These are phyloP conservation scores for Kodamaea kakaduensis DNA, from an alignment of 805 yeast species.

Conservation along the genomic window DNA sequence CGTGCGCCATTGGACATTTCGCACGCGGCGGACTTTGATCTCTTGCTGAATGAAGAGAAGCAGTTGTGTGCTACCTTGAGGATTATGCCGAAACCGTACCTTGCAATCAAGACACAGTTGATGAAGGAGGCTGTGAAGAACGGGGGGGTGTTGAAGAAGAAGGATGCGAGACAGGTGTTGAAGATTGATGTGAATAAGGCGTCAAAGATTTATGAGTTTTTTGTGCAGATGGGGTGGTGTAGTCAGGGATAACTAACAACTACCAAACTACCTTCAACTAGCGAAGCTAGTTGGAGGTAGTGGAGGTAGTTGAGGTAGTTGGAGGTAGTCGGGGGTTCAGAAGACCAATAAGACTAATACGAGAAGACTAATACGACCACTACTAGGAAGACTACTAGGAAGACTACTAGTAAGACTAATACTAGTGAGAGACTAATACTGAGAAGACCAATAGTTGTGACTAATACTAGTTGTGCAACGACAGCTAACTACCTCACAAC, in stretches of 20 bases:
- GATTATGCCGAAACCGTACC: slow-evolving; percentile 87
- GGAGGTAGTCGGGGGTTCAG: too few species aligned
- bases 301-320: too few species aligned
- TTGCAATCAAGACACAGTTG: slow-evolving; percentile 85
- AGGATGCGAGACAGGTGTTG: slow-evolving; percentile 77
- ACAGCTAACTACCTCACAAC: too few species aligned
- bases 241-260: slow-evolving; percentile 38
- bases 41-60: slow-evolving; percentile 85
- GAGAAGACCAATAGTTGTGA: too few species aligned
- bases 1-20: slow-evolving; percentile 61
- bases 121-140: slow-evolving; percentile 83
- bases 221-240: slow-evolving; percentile 89
- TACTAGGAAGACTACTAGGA: too few species aligned
- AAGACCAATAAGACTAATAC: too few species aligned
- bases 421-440: too few species aligned
- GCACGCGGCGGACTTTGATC: slow-evolving; percentile 75
- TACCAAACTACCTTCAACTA: too few species aligned
- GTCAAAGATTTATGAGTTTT: slow-evolving; percentile 85
- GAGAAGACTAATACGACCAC: too few species aligned
- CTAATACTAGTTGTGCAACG: too few species aligned
- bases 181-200: slow-evolving; percentile 86
- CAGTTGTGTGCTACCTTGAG: slow-evolving; percentile 77
- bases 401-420: too few species aligned
- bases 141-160: slow-evolving; percentile 79
- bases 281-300: too few species aligned